Evolutionary conservation across 1,284 basidiomycete genomes (phyloP), one percentile per base, ranked within the genome.

Genomic region (Coniferiporia sulphurascens): DNA sequence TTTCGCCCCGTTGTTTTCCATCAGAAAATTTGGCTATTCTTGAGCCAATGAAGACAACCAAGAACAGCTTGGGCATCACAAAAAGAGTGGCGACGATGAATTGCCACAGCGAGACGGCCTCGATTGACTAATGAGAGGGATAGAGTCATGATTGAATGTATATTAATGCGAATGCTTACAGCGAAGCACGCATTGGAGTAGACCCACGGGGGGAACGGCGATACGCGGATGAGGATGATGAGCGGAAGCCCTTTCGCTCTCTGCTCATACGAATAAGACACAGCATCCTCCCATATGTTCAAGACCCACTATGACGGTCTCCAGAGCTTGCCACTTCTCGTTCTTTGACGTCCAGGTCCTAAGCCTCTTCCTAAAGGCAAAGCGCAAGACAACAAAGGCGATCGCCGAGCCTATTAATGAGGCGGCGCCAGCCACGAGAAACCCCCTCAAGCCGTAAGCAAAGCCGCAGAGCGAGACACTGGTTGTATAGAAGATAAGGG

Each of bases 121-220:
- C 78, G 59, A 93, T 88, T 19, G 86, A 88, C 86, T 90, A 48
- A 32, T 63, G 62, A 62, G 61, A 48, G 51, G 41, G 56, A 41
- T 35, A 45, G 53, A 2, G 10, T 38, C 6, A 51, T 51, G 27
- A 54, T 50, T 34, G 45, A 48, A 44, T 4, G 46, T 43, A 35
- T n/a, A 41, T 32, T 52, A 27, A 34, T 4, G n/a, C 52, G 38
- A n/a, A 49, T 3, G 75, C 85, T 73, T 63, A 88, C 88, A 43
- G 89, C 85, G 67, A 93, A 91, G 12, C 92, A 74, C 0, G 85
- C 76, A 64, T 91, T 93, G 13, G 87, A 83, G 67, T 91, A 93
- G 0, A 86, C 85, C 89, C 89, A 87, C 17, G 91, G 89, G 56
- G 91, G 89, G 68, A 93, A 83, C 1, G 91, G 87, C 5, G 87